A percentile compares a stretch with the other conserved stretches of the same genome.
phyloP scores from a whole-genome alignment of 2,329 filamentous ascomycete genomes.

The Fusarium proliferatum region DNA sequence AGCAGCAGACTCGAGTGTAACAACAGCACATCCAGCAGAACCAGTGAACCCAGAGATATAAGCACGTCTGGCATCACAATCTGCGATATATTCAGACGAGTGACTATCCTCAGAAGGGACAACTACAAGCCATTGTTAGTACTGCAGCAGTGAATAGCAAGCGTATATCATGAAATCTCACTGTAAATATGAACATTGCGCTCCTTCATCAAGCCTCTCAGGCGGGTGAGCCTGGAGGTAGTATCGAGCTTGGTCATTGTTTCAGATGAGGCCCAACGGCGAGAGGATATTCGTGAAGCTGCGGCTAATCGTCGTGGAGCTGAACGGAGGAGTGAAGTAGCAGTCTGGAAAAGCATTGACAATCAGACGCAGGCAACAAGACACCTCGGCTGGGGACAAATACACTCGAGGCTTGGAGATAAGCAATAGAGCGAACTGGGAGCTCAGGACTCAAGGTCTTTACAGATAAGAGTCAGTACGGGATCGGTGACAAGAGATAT shows the following conservation, averaged over 20 bases:
- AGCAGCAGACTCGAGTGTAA: slow-evolving; percentile 87
- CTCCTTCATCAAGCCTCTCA: slow-evolving; percentile 88
- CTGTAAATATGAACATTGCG: slow-evolving; percentile 91
- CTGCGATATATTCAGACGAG: slow-evolving; percentile 96
- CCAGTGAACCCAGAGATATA: slow-evolving; percentile 96
- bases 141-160: neutral
- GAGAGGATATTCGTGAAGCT: slow-evolving; percentile 17
- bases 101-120: slow-evolving; percentile 97
- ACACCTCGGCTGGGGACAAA: slow-evolving; percentile 11
- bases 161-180: slow-evolving; percentile 57
- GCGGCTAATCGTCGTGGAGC: slow-evolving; percentile 28
- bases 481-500: neutral
- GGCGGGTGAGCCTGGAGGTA: slow-evolving; percentile 75
- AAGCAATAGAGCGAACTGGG: neutral
- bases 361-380: slow-evolving; percentile 32
- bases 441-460: slow-evolving; percentile 12
- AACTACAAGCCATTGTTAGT: slow-evolving; percentile 65
- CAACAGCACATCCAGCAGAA: slow-evolving; percentile 91
- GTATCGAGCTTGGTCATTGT: slow-evolving; percentile 73
- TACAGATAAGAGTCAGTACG: slow-evolving; percentile 3
- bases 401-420: slow-evolving; percentile 11
- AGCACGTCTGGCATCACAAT: slow-evolving; percentile 90
- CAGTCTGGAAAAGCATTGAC: slow-evolving; percentile 43
- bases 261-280: slow-evolving; percentile 34
- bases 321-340: slow-evolving; percentile 37